A percentile compares a stretch with the other conserved stretches of the same genome.
Conservation (phyloP, 2,329 filamentous ascomycete genomes). For the Elsinoe ampelina region DNA sequence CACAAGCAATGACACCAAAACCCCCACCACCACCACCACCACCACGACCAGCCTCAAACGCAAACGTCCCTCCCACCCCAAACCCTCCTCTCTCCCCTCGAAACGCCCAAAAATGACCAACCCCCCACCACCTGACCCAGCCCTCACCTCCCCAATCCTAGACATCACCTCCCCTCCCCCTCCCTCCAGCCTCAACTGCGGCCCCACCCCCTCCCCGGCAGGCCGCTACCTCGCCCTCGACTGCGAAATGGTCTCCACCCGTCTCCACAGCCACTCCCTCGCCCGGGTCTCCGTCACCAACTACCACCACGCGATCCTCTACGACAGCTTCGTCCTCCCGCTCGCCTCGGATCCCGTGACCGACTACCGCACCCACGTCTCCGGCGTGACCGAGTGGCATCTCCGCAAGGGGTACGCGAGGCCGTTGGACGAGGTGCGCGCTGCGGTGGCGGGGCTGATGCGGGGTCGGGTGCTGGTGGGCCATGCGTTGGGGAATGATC, state of each 20-base stretch:
- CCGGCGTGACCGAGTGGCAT: conserved; percentile 66
- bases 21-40: conserved; percentile 7
- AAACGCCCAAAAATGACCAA: conserved; percentile 42
- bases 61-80: conserved; percentile 20
- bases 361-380: conserved; percentile 83
- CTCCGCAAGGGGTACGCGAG: conserved; percentile 47
- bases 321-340: conserved; percentile 84
- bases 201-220: conserved; percentile 45
- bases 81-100: background rate
- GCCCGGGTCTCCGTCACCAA: conserved; percentile 87
- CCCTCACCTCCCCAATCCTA: conserved; percentile 45
- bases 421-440: conserved; percentile 66
- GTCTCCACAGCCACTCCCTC: conserved; percentile 53
- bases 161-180: conserved; percentile 39
- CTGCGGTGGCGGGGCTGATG: conserved; percentile 59
- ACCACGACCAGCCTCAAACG: conserved; percentile 28
- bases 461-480: conserved; percentile 67
- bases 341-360: conserved; percentile 56
- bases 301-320: conserved; percentile 84
- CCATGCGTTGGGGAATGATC: conserved; percentile 72
- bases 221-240: conserved; percentile 91
- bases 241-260: conserved; percentile 96
- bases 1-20: conserved; percentile 20
- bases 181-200: conserved; percentile 36
- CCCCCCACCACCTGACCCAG: conserved; percentile 50